phyloP scores from a whole-genome alignment of 352 stramenopile species.

The Globisporangium radiosum region DNA sequence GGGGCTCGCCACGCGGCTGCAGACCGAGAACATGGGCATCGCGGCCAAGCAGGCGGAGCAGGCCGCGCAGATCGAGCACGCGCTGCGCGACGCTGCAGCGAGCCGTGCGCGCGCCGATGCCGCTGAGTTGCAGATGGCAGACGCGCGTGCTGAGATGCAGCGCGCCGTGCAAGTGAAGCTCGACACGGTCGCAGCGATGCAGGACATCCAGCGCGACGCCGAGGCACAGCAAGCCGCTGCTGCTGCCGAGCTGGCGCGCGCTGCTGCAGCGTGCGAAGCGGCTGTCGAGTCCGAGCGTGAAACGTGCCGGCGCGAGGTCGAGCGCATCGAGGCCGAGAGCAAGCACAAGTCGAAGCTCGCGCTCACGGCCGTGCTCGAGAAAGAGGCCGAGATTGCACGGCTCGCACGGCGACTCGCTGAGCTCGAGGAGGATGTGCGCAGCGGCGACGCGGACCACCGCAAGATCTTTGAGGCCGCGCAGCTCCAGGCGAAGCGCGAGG shows the following conservation, averaged over 20 bases:
- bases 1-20: conserved; percentile 67
- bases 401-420: conserved; percentile 49
- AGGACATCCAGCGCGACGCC: conserved; percentile 44
- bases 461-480: conserved; percentile 87
- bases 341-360: conserved; percentile 86
- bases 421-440: conserved; percentile 81
- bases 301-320: conserved; percentile 42
- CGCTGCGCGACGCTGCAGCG: conserved; percentile 44
- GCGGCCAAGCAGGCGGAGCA: conserved; percentile 77
- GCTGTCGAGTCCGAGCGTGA: conserved; percentile 35
- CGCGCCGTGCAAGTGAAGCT: conserved; percentile 49
- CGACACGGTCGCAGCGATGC: conserved; percentile 29
- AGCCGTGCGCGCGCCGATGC: conserved; percentile 34
- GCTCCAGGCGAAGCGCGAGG: conserved; percentile 77
- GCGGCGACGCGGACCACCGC: conserved; percentile 74
- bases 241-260: conserved; percentile 6
- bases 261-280: conserved; percentile 13
- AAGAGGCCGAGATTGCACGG: conserved; percentile 64
- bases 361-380: conserved; percentile 68
- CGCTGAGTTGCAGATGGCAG: conserved; percentile 49
- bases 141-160: conserved; percentile 44
- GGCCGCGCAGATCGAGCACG: conserved; percentile 62
- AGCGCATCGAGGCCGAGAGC: conserved; percentile 65
- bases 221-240: conserved; percentile 14
- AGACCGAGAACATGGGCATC: conserved; percentile 83